Evolutionary conservation across 371 early-diverging fungal genomes (phyloP).

Genomic region (Gilbertella persicaria): DNA sequence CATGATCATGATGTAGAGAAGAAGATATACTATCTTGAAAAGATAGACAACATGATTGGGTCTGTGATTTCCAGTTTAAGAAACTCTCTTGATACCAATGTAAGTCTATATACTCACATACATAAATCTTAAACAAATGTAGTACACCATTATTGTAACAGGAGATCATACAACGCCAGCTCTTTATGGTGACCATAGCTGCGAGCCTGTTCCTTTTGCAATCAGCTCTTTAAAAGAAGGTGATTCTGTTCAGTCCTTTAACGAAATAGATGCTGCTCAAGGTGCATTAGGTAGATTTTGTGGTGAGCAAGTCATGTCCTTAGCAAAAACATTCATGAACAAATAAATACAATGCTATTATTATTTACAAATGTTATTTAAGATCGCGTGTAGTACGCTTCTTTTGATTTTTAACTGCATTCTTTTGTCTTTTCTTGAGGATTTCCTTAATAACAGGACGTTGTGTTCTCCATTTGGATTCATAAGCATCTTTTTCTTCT

Average conservation of each 20-base stretch:
- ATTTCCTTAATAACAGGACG: constrained; percentile 30
- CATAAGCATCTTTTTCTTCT: constrained; percentile 30
- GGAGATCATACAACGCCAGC: constrained; percentile 60
- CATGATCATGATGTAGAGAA: constrained; percentile 43
- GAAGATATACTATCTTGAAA: constrained; percentile 46
- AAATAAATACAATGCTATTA: constrained; percentile 4
- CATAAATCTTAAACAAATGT: not conserved
- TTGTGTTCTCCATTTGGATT: constrained; percentile 32
- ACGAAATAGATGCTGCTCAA: constrained; percentile 31
- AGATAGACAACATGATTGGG: constrained; percentile 48
- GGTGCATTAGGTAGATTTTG: constrained; percentile 49
- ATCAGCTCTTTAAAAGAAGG: constrained; percentile 23
- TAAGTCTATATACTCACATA: not conserved
- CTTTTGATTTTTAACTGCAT: constrained; percentile 28
- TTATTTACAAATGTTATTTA: constrained; percentile 13
- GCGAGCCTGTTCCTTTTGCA: constrained; percentile 54
- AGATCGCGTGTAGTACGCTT: constrained; percentile 15
- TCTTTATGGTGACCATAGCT: constrained; percentile 50
- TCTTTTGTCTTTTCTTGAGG: constrained; percentile 40
- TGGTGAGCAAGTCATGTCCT: constrained; percentile 40
- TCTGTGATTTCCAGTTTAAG: constrained; percentile 24
- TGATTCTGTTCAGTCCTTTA: constrained; percentile 31
- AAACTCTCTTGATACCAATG: constrained; percentile 8
- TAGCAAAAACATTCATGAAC: constrained; percentile 37
- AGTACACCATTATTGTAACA: constrained; percentile 49